Evolutionary conservation across 208 protist species (phyloP), one percentile per base, ranked within the genome.

Genomic region (Acanthamoeba triangularis): DNA sequence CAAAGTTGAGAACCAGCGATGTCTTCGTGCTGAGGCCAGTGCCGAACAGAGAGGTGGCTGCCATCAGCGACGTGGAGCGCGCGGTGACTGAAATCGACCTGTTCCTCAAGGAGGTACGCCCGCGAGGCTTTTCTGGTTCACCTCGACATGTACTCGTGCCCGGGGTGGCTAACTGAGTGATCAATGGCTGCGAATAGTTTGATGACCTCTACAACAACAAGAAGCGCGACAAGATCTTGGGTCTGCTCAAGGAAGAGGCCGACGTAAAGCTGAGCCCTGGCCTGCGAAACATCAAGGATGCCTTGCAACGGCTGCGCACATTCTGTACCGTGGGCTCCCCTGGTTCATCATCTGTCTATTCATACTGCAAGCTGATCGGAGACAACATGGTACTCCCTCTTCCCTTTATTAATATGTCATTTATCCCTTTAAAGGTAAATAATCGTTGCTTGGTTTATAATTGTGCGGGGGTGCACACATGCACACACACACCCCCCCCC

Each of bases 1-100:
- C 54, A 23, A 93, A 93, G 61, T 20, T 93, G 52, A 33, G 61
- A 13, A 56, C 61, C 23, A 67, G 47, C 87, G 87, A 93, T 18
- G 30, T 93, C 20, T 93, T 93, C n/a, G 61, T 74, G 61, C 65
- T 93, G 52, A 74, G 87, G 16, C 87, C 87, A n/a, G 87, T 76
- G 54, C 41, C 87, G 20, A 74, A 93, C 33, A 72, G 44, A 14
- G 87, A 93, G 37, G 44, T 74, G 28, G 47, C 37, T 23, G 87
- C 61, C 28, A 93, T 93, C 3, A 56, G 47, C 30, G 61, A 93
- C 37, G 87, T 93, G 1, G 28, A 54, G 28, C 11, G 16, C n/a
- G 54, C 61, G 5, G 61, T 93, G 33, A 33, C 23, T 10, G 87
- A 93, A 8, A 76, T 93, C 3, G 87, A 93, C 47, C 35, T 56